Conservation (phyloP, 2,329 filamentous ascomycete species). For the Aspergillus pseudotamarii region DNA sequence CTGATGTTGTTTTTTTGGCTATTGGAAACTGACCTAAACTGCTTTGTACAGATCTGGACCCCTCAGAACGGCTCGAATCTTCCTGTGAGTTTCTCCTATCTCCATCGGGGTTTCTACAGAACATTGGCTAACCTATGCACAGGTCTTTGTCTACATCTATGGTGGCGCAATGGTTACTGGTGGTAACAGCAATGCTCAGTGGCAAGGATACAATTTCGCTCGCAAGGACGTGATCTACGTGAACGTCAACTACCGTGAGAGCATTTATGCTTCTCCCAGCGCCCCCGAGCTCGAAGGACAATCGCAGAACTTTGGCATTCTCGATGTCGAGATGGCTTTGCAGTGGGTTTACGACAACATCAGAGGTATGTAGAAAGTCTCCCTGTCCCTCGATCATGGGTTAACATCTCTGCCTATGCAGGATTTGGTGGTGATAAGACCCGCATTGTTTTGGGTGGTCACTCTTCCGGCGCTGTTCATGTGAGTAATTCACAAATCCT, state of each 20-base stretch:
- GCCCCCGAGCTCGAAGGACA: slow-evolving; percentile 24
- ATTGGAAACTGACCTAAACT: background rate
- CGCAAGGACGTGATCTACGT: slow-evolving; percentile 28
- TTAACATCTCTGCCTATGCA: slow-evolving; percentile 5
- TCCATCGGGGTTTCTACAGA: too few relatives aligned
- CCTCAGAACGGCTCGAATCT: slow-evolving; percentile 15
- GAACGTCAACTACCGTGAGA: slow-evolving; percentile 28
- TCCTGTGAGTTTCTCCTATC: slow-evolving; percentile 9
- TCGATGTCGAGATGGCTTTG: slow-evolving; percentile 24
- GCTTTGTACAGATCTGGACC: slow-evolving; percentile 19
- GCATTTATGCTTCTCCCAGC: slow-evolving; percentile 25
- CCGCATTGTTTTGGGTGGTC: slow-evolving; percentile 25
- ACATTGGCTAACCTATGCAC: background rate
- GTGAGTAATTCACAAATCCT: background rate
- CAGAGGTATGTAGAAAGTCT: slow-evolving; percentile 12
- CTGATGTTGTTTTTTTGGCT: background rate
- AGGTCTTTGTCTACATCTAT: slow-evolving; percentile 54
- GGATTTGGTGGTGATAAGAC: slow-evolving; percentile 26
- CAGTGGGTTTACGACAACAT: slow-evolving; percentile 27
- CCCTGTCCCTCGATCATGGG: background rate
- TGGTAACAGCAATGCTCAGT: slow-evolving; percentile 27
- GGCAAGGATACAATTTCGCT: slow-evolving; percentile 26
- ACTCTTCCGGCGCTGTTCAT: slow-evolving; percentile 25
- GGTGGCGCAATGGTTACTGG: slow-evolving; percentile 64
- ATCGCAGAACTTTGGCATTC: slow-evolving; percentile 26